phyloP scores from a whole-genome alignment of 75 land plant species.

The Selaginella moellendorffii region DNA sequence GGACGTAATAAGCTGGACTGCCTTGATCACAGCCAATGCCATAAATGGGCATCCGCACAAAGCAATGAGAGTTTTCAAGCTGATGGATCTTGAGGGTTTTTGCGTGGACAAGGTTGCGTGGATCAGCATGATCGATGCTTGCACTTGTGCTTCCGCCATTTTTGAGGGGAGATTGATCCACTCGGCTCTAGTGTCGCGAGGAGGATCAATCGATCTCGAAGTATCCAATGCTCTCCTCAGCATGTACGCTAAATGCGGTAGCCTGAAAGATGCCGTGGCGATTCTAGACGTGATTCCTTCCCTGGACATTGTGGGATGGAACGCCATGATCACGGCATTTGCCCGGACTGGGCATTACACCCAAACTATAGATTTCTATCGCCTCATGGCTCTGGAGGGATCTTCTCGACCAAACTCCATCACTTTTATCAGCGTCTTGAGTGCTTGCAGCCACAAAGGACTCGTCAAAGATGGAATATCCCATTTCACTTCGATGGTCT shows the following conservation, averaged over 20 bases:
- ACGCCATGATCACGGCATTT: constrained; percentile 24
- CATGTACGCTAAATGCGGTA: constrained; percentile 26
- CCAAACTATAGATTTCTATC: constrained; percentile 20
- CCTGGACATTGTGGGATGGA: constrained; percentile 24
- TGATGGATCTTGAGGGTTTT: too few species aligned
- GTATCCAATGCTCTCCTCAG: constrained; percentile 32
- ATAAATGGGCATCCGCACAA: too few species aligned
- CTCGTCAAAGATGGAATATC: constrained; percentile 24
- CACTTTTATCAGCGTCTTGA: constrained; percentile 21
- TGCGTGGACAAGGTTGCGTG: too few species aligned
- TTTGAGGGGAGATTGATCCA: constrained; percentile 30
- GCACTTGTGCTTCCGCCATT: constrained; percentile 12
- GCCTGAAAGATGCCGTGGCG: constrained; percentile 28
- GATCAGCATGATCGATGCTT: too few species aligned
- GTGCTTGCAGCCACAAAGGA: too few species aligned
- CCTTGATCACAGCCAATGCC: too few species aligned
- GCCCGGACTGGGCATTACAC: constrained; percentile 3
- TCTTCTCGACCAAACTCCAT: constrained; percentile 20
- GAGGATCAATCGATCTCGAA: constrained; percentile 16
- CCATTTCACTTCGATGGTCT: constrained; percentile 23
- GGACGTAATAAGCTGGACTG: too few species aligned
- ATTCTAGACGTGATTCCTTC: constrained; percentile 15
- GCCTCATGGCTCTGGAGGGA: constrained; percentile 17
- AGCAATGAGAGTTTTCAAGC: too few species aligned
- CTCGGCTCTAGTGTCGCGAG: constrained; percentile 18